Conservation (phyloP, 352 stramenopile species). For the Globisporangium acanthophoron region DNA sequence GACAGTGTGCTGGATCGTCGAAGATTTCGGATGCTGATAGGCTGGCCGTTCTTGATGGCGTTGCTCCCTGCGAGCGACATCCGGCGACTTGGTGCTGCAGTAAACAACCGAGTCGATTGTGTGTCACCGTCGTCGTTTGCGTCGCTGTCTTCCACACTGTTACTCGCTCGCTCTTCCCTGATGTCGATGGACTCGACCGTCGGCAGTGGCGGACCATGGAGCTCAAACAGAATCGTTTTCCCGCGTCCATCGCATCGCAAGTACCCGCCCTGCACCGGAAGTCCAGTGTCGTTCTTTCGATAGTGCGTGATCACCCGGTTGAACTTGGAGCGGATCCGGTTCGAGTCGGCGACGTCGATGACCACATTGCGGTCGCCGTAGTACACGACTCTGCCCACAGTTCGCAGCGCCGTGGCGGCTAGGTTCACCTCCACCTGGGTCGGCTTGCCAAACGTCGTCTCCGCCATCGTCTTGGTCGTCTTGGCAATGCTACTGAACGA, state of each 20-base stretch:
- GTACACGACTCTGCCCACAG: conserved; percentile 68
- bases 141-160: conserved; percentile 11
- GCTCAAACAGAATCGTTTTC: conserved; percentile 66
- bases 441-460: conserved; percentile 61
- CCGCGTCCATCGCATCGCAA: conserved; percentile 72
- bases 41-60: conserved; percentile 29
- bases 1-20: conserved; percentile 40
- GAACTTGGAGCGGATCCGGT: conserved; percentile 76
- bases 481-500: conserved; percentile 58
- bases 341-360: conserved; percentile 79
- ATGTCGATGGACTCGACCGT: conserved; percentile 50
- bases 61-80: conserved; percentile 15
- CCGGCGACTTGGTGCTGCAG: conserved; percentile 3
- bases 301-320: conserved; percentile 81
- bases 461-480: conserved; percentile 58
- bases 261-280: conserved; percentile 54
- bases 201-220: conserved; percentile 54
- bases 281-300: conserved; percentile 48
- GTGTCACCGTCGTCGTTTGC: background rate
- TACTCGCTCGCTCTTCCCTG: conserved; percentile 12
- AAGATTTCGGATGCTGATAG: conserved; percentile 37
- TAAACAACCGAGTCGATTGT: background rate
- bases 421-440: conserved; percentile 53
- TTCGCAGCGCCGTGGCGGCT: conserved; percentile 38
- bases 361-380: conserved; percentile 74